Evolutionary conservation across 75 land plant species (phyloP).

Genomic region (Azolla pinnata): DNA sequence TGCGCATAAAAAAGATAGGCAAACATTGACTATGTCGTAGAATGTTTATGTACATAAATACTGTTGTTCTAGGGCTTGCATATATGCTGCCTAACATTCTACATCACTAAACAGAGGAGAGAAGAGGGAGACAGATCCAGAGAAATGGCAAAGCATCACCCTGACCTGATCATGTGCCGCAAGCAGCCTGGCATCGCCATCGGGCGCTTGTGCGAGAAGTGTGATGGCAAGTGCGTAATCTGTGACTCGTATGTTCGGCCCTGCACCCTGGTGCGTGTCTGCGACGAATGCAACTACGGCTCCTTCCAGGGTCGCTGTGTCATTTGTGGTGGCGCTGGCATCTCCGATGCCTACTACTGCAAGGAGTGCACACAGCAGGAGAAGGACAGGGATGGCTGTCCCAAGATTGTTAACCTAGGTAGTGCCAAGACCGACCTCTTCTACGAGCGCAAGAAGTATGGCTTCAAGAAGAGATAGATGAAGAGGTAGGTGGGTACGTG

Average conservation of each 20-base stretch:
- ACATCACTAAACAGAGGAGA: no score
- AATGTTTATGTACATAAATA: no score
- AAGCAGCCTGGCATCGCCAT: conserved; percentile 72
- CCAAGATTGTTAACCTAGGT: conserved; percentile 63
- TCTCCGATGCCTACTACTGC: conserved; percentile 70
- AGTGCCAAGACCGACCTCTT: conserved; percentile 65
- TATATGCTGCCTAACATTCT: no score
- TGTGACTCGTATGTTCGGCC: conserved; percentile 69
- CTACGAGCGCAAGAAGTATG: conserved; percentile 67
- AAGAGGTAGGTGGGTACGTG: no score
- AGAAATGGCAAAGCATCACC: conserved; percentile 66
- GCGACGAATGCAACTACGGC: conserved; percentile 69
- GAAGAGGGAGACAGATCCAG: not conserved
- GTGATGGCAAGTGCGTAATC: conserved; percentile 64
- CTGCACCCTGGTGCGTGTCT: conserved; percentile 57
- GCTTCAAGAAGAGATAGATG: conserved; percentile 52
- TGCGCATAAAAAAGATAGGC: no score
- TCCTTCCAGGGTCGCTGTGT: conserved; percentile 64
- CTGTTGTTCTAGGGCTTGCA: no score
- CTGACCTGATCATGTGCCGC: conserved; percentile 71
- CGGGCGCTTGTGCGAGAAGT: conserved; percentile 65
- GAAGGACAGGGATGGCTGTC: conserved; percentile 69
- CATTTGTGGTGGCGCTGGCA: conserved; percentile 59
- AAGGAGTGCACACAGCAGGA: conserved; percentile 75
- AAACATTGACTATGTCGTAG: no score